These are phyloP conservation scores for Cyberlindnera maclurae DNA, from an alignment of 805 yeast species.

Conservation along the genomic window DNA sequence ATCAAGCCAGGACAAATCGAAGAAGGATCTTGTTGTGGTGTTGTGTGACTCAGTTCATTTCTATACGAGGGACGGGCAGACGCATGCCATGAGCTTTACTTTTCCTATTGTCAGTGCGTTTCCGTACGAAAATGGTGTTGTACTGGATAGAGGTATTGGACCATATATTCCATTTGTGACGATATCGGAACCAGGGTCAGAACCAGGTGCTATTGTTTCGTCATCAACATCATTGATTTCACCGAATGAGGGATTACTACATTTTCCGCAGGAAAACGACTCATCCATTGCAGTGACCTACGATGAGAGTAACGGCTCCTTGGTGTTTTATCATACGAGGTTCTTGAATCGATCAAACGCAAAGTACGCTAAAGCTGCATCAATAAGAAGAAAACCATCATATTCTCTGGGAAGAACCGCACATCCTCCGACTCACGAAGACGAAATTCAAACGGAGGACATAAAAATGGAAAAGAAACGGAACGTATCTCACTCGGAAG, in stretches of 20 bases:
- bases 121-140: slow-evolving; percentile 60
- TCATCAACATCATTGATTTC: slow-evolving; percentile 63
- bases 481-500: slow-evolving; percentile 31
- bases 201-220: slow-evolving; percentile 64
- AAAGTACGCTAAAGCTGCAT: not conserved
- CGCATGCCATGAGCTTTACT: slow-evolving; percentile 60
- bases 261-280: slow-evolving; percentile 40
- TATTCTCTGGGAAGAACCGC: slow-evolving; percentile 13
- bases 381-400: slow-evolving; percentile 18
- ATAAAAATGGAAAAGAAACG: slow-evolving; percentile 23
- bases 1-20: slow-evolving; percentile 8
- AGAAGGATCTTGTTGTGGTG: slow-evolving; percentile 50
- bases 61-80: slow-evolving; percentile 53
- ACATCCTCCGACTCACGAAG: slow-evolving; percentile 4
- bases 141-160: slow-evolving; percentile 43
- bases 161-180: slow-evolving; percentile 41
- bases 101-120: slow-evolving; percentile 55
- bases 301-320: slow-evolving; percentile 35
- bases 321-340: slow-evolving; percentile 52
- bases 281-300: slow-evolving; percentile 50
- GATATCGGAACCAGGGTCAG: slow-evolving; percentile 66
- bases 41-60: slow-evolving; percentile 54
- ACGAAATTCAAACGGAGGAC: slow-evolving; percentile 4
- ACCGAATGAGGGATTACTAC: slow-evolving; percentile 45
- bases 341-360: slow-evolving; percentile 25